A percentile compares a stretch with the other conserved stretches of the same genome.
Conservation (phyloP, 1,284 basidiomycete species). For the Trichosporon ovoides region DNA sequence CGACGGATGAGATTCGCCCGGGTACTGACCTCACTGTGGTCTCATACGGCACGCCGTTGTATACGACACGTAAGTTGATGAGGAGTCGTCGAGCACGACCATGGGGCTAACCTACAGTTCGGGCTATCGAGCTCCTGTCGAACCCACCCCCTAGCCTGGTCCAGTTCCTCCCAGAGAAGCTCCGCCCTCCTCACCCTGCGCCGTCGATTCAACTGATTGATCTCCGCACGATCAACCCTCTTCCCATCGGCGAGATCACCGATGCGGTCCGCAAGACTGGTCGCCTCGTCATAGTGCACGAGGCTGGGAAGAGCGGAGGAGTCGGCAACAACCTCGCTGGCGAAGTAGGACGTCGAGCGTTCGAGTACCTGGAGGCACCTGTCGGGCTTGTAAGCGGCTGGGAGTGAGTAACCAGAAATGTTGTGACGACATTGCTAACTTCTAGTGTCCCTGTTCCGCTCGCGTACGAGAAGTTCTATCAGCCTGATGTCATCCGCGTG, state of each 20-base stretch:
- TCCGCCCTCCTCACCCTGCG: slow-evolving; percentile 60
- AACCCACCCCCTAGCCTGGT: slow-evolving; percentile 63
- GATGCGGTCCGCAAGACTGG: slow-evolving; percentile 78
- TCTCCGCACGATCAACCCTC: slow-evolving; percentile 79
- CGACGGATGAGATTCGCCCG: slow-evolving; percentile 66
- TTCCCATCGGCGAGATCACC: slow-evolving; percentile 74
- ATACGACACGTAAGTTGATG: slow-evolving; percentile 69
- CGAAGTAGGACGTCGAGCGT: slow-evolving; percentile 77
- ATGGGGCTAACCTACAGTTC: slow-evolving; percentile 22
- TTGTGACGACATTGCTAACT: background rate
- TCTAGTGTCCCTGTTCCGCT: slow-evolving; percentile 71
- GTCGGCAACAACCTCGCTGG: slow-evolving; percentile 83
- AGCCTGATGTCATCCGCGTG: slow-evolving; percentile 76
- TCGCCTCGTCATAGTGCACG: slow-evolving; percentile 80
- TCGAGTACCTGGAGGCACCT: slow-evolving; percentile 78
- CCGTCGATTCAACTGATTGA: slow-evolving; percentile 76
- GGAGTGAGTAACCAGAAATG: slow-evolving; percentile 64
- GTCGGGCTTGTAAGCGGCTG: slow-evolving; percentile 80
- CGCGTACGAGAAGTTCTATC: slow-evolving; percentile 83
- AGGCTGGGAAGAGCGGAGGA: slow-evolving; percentile 76
- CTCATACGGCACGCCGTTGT: slow-evolving; percentile 86
- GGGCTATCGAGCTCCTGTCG: slow-evolving; percentile 39
- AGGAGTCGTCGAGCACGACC: slow-evolving; percentile 30
- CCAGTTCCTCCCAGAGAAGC: slow-evolving; percentile 60
- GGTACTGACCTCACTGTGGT: slow-evolving; percentile 82